Conservation (phyloP, 345 rosid species). For the Gossypium stocksii region DNA sequence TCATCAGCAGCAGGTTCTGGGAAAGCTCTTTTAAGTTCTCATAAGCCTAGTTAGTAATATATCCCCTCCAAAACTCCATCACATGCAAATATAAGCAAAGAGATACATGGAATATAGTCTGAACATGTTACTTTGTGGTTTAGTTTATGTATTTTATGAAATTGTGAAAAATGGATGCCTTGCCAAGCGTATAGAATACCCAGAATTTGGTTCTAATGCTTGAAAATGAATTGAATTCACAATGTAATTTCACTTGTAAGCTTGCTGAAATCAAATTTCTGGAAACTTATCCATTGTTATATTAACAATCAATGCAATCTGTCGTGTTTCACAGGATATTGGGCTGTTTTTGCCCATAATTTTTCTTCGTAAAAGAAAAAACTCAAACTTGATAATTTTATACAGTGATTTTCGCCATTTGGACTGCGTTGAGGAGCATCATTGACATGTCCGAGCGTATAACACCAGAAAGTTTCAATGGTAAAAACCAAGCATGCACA, state of each 20-base stretch:
- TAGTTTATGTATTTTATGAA: neutral
- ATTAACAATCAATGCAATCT: neutral
- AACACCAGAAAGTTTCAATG: neutral
- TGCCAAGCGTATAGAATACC: neutral
- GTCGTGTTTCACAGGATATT: neutral
- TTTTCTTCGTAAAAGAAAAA: neutral
- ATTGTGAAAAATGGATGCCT: neutral
- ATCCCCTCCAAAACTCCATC: neutral
- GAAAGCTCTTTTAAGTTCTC: neutral
- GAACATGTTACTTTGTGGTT: neutral
- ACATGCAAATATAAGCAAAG: neutral
- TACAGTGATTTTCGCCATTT: neutral
- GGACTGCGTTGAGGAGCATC: too few species aligned
- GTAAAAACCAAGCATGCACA: neutral
- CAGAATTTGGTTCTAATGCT: neutral
- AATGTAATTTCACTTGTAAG: neutral
- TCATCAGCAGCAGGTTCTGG: slow-evolving; percentile 22
- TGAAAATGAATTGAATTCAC: neutral
- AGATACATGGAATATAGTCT: neutral
- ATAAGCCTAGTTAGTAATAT: neutral
- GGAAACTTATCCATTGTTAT: neutral
- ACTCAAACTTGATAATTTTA: too few species aligned
- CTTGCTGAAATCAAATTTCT: neutral
- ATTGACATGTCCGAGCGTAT: neutral
- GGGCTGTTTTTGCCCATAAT: neutral